These are phyloP conservation scores for Acacia melanoxylon DNA, from an alignment of 306 rosid genomes.

Conservation along the genomic window DNA sequence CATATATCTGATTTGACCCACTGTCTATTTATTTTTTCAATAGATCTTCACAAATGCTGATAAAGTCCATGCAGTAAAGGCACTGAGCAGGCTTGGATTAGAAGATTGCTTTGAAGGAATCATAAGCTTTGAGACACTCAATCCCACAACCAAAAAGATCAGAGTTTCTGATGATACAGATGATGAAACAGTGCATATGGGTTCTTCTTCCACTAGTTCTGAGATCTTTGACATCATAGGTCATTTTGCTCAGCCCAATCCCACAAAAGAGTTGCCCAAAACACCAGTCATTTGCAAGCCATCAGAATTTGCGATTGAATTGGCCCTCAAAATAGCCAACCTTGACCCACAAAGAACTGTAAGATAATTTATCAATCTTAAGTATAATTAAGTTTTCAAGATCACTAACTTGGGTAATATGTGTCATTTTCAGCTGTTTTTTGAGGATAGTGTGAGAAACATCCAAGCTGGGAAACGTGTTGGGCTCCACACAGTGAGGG, in stretches of 20 bases:
- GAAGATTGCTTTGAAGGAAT: conserved; percentile 94
- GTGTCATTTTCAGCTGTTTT: conserved; percentile 67
- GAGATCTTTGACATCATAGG: conserved; percentile 77
- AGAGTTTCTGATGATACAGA: conserved; percentile 77
- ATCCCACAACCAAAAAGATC: conserved; percentile 58
- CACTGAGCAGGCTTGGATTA: conserved; percentile 78
- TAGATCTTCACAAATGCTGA: conserved; percentile 98
- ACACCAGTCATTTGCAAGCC: conserved; percentile 94
- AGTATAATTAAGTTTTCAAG: background rate
- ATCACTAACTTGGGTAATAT: background rate
- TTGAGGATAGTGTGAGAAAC: conserved; percentile 94
- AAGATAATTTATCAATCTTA: conserved; percentile 28
- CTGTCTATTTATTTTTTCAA: background rate
- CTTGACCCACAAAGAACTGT: conserved; percentile 88
- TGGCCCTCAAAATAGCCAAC: conserved; percentile 80
- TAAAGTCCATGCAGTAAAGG: conserved; percentile 70
- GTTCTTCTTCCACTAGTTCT: conserved; percentile 32
- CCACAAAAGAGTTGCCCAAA: conserved; percentile 58
- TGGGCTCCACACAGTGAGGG: conserved; percentile 92
- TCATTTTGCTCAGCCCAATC: conserved; percentile 63
- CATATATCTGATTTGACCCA: conserved; percentile 26
- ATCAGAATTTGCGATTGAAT: conserved; percentile 67
- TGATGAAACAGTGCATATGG: conserved; percentile 77
- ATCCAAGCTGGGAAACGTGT: conserved; percentile 87
- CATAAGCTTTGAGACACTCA: conserved; percentile 91